Evolutionary conservation across 2,329 filamentous ascomycete genomes (phyloP), one percentile per base, ranked within the genome.

Genomic region (Cercospora nicotianae): DNA sequence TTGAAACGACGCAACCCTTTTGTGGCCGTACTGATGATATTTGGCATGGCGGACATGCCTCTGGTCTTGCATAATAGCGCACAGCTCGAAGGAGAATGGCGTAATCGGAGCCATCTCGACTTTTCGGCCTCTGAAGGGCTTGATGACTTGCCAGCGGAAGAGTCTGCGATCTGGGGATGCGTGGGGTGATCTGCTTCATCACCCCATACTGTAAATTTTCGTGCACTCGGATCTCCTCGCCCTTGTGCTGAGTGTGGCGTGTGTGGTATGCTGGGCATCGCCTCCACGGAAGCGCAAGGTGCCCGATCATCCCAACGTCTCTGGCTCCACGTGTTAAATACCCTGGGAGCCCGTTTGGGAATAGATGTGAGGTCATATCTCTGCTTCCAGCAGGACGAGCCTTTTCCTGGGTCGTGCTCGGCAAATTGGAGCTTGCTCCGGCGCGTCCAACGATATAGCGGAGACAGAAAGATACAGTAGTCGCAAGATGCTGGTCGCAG

Each of bases 401-500:
- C 31, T 59, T 10, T 20, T 36, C 8, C n/a, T 59, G 55, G 55
- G 31, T 59, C 20, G 31, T 36, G 28, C 31, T 31, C 55, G 55
- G 55, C 31, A 59, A 59, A 59, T 36, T 59, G n/a, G 31, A 33
- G 55, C 55, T 59, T 33, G 55, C 28, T 59, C 31, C 55, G 28
- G 28, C 31, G 31, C 16, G 1, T 36, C 8, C n/a, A 36, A 26
- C 6, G 16, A 59, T 26, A 28, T 26, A 53, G 48, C 48, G 48
- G 48, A 28, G 48, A 53, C 48, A 16, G 48, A 16, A 53, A 7
- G 48, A 53, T 16, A 39, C 36, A 39, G 36, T 39, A 53, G 20
- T 53, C 20, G 48, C 23, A n/a, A 28, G 48, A 53, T 53, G 48
- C 48, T 23, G 9, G 48, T 1, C 23, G 48, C 48, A 53, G 48